Evolutionary conservation across 2,329 filamentous ascomycete species (phyloP), one percentile per base, ranked within the genome.

Genomic region (Xylaria sp.): DNA sequence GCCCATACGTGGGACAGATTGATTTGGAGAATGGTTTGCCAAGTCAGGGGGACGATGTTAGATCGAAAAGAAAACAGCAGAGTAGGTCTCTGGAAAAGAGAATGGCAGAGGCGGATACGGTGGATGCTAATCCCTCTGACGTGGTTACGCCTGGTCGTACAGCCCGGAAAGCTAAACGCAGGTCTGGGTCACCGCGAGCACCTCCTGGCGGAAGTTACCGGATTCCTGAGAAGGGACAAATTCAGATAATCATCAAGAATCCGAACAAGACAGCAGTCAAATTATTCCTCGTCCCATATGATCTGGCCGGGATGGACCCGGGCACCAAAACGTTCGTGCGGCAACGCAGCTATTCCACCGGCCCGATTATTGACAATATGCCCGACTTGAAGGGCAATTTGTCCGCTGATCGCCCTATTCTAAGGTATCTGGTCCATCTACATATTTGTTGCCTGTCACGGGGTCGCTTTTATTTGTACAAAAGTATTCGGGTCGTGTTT

Each of bases 191-290:
- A 29, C 86, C 88, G 1, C 89, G 87, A 78, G 88, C 90, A 17
- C 92, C 94, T 0, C 92, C 93, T 0, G 93, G 94, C 7, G 95
- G 96, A 39, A 93, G 92, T 75, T 99, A 98, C 78, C 90, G 96
- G 49, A 97, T 99, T 60, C 96, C 96, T 0, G 90, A 96, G 75
- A 92, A 94, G 78, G 96, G 96, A 0, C 96, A 98, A 79, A 84
- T 99, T 15, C 96, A 99, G 74, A 97, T 99, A 70, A 91, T 99
- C 68, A 93, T 99, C 77, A 98, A 98, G 78, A 99, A 98, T 74
- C 95, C 94, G 17, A 97, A 98, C 81, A 98, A 98, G 77, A 98
- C 96, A 3, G 96, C 96, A 0, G 95, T 98, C 61, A 98, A 99
- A 78, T 84, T 99, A 0, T 98, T 98, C 73, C 85, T 98, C 27